Evolutionary conservation across 2,329 filamentous ascomycete species (phyloP), one percentile per base, ranked within the genome.

Genomic region (Grosmannia penicillata): DNA sequence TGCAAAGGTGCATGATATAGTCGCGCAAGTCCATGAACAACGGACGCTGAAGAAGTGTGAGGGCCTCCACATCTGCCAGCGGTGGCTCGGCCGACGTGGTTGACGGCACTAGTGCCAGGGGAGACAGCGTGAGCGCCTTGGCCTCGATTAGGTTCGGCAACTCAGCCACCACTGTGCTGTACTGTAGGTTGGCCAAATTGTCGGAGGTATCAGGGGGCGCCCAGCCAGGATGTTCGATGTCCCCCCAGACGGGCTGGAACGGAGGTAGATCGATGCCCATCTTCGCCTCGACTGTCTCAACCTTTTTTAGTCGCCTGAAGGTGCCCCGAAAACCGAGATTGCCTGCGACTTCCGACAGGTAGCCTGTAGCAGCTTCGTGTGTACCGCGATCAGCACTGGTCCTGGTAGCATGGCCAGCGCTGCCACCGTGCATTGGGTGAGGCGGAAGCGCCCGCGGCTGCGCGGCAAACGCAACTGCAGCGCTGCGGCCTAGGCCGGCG

Each of bases 141-240:
- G 84, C 89, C 61, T 96, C 89, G 45, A 96, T 82, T 22, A 96
- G 68, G 52, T 93, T 80, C 2, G 87, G 84, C 19, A 98, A 66
- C 57, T 96, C 89, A 27, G 72, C 68, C 15, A 95, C 66, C 19
- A 98, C 84, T 2, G 76, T 75, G 48, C 68, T 70, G 56, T 93
- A 96, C 46, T 93, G 77, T n/a, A 96, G 60, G 51, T 84, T 75
- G 5, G 84, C 77, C 15, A 91, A 61, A 51, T 70, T 63, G 1
- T 71, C 63, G 1, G 75, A 80, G 4, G 39, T 25, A 2, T 37
- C 39, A 19, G 89, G 89, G 3, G 85, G 82, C 3, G 81, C 80
- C 89, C 91, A 96, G 37, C 89, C 91, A 14, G 76, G 66, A 54
- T 98, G 91, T 43, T 82, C 74, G 37, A 96, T 75, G n/a, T 74